Evolutionary conservation across 1,284 basidiomycete genomes (phyloP).

Genomic region (Megacollybia platyphylla): DNA sequence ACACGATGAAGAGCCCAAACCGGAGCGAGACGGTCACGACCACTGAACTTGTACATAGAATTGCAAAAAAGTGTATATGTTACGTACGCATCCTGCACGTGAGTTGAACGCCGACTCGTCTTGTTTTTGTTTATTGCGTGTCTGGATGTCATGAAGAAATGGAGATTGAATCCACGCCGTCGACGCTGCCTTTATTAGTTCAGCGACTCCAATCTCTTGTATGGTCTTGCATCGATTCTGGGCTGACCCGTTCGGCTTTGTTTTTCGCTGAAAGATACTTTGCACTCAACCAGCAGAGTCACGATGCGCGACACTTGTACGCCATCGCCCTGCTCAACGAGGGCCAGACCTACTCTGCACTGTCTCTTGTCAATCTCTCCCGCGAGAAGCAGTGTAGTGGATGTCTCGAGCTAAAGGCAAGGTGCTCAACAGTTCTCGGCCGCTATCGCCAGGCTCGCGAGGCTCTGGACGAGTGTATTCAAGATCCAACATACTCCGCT

Average conservation of each 20-base stretch:
- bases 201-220: constrained; percentile 58
- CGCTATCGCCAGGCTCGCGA: constrained; percentile 63
- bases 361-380: constrained; percentile 54
- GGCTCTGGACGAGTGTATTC: constrained; percentile 50
- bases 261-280: constrained; percentile 78
- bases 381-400: constrained; percentile 51
- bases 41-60: constrained; percentile 17
- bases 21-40: constrained; percentile 51
- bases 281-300: constrained; percentile 51
- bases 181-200: constrained; percentile 26
- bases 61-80: not conserved
- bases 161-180: not conserved
- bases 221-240: constrained; percentile 69
- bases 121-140: too few relatives aligned
- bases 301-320: constrained; percentile 78
- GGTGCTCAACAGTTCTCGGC: constrained; percentile 62
- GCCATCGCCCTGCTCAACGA: constrained; percentile 65
- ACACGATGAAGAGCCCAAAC: constrained; percentile 48
- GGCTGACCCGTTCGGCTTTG: constrained; percentile 60
- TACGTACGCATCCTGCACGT: not conserved
- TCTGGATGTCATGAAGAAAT: not conserved
- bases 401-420: constrained; percentile 70
- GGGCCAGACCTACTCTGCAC: constrained; percentile 67
- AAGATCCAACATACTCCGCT: constrained; percentile 34
- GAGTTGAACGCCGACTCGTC: too few relatives aligned